phyloP scores from a whole-genome alignment of 768 basidiomycete genomes.

The Mycena kentingensis region DNA sequence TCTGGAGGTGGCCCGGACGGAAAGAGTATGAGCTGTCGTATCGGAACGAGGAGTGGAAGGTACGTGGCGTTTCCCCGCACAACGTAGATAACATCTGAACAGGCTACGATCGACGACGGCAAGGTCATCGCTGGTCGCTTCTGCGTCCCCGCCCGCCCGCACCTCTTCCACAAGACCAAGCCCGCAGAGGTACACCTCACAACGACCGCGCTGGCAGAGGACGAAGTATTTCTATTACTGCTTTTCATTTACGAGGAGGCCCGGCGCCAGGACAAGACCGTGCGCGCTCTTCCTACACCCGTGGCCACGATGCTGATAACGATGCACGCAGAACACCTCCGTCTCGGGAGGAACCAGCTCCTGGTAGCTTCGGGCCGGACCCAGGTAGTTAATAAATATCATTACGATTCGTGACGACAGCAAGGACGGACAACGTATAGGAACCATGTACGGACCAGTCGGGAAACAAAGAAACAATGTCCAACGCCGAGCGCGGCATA shows the following conservation, averaged over 20 bases:
- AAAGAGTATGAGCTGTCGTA: constrained; percentile 48
- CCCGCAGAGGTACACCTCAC: constrained; percentile 42
- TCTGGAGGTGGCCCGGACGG: constrained; percentile 49
- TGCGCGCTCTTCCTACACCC: constrained; percentile 19
- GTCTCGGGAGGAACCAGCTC: background rate
- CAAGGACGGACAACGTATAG: no score
- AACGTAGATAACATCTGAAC: constrained; percentile 12
- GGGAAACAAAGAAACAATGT: no score
- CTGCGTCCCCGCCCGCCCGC: constrained; percentile 47
- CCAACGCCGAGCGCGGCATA: no score
- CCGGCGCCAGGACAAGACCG: constrained; percentile 39
- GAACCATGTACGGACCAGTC: no score
- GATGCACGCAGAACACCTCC: background rate
- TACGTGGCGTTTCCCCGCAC: constrained; percentile 19
- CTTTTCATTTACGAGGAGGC: constrained; percentile 39
- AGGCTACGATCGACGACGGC: constrained; percentile 24
- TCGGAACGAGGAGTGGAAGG: constrained; percentile 50
- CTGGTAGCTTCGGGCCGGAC: background rate
- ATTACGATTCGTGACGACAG: no score
- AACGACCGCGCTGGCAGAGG: constrained; percentile 39
- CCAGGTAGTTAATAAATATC: constrained; percentile 18
- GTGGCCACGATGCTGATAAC: background rate
- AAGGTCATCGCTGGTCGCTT: constrained; percentile 34
- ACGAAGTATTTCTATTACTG: constrained; percentile 41
- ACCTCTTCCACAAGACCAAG: constrained; percentile 46